Evolutionary conservation across 192 early-diverging fungal genomes (phyloP).

Genomic region (Backusella luteola): DNA sequence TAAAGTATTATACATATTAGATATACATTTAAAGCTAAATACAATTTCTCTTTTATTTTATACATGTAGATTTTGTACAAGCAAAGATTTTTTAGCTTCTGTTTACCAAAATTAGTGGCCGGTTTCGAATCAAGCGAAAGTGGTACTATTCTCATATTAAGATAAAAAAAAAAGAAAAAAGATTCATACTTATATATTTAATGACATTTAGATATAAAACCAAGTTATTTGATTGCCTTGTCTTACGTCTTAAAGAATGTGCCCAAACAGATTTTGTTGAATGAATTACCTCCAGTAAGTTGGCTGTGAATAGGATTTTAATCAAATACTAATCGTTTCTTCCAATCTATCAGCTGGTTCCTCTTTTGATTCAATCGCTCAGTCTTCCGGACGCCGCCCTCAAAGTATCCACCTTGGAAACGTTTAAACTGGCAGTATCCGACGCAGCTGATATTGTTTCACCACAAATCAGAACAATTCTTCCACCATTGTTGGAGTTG

Average conservation of each 20-base stretch:
- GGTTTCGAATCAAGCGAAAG: constrained; percentile 48
- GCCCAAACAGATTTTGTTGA: constrained; percentile 80
- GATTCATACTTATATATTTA: background rate
- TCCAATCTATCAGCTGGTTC: constrained; percentile 56
- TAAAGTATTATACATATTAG: constrained; percentile 22
- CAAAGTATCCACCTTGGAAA: constrained; percentile 73
- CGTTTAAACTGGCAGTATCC: constrained; percentile 68
- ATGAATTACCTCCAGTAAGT: constrained; percentile 70
- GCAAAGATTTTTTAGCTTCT: constrained; percentile 82
- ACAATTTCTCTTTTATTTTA: background rate
- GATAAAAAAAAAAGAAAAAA: background rate
- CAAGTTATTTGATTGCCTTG: constrained; percentile 76
- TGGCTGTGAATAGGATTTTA: background rate
- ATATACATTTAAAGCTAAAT: background rate
- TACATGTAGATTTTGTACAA: constrained; percentile 72
- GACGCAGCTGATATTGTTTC: constrained; percentile 68
- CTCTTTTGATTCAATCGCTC: constrained; percentile 76
- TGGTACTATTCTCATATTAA: constrained; percentile 20
- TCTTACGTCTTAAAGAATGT: constrained; percentile 80
- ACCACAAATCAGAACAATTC: constrained; percentile 46
- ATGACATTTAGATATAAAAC: constrained; percentile 50
- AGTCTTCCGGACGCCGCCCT: constrained; percentile 62
- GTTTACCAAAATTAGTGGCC: constrained; percentile 64
- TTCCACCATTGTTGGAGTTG: constrained; percentile 40
- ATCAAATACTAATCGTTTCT: background rate